Conservation (phyloP, 2,329 filamentous ascomycete genomes). For the Fusarium hostae region DNA sequence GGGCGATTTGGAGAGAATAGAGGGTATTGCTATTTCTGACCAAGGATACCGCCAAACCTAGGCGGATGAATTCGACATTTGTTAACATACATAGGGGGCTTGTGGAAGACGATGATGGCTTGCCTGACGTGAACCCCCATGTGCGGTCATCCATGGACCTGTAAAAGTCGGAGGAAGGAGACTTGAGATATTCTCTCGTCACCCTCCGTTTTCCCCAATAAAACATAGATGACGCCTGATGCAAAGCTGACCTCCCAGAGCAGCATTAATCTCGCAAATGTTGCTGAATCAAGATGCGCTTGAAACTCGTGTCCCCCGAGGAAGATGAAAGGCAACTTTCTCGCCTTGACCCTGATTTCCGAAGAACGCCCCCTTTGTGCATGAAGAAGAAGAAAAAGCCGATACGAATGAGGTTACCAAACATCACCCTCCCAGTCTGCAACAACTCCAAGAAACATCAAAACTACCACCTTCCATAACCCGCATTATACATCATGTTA, state of each 20-base stretch:
- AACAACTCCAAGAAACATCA: conserved; percentile 32
- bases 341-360: conserved; percentile 41
- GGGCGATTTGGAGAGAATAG: conserved; percentile 51
- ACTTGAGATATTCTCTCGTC: conserved; percentile 36
- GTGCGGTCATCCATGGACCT: conserved; percentile 36
- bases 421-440: conserved; percentile 36
- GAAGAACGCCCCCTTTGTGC: conserved; percentile 45
- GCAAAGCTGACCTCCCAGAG: conserved; percentile 45
- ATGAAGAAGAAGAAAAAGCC: conserved; percentile 35
- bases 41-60: conserved; percentile 49
- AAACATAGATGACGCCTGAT: conserved; percentile 48
- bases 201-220: conserved; percentile 42
- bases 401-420: conserved; percentile 37
- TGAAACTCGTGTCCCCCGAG: conserved; percentile 45
- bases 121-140: conserved; percentile 61
- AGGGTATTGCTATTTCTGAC: conserved; percentile 57
- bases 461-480: conserved; percentile 74
- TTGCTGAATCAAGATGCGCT: conserved; percentile 49
- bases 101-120: conserved; percentile 77
- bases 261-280: conserved; percentile 46
- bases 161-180: conserved; percentile 34
- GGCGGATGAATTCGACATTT: conserved; percentile 49
- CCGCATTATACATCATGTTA: conserved; percentile 83
- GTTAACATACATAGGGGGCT: conserved; percentile 74
- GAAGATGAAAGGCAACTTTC: conserved; percentile 39